phyloP scores from a whole-genome alignment of 2,329 filamentous ascomycete species.

The Bertia moriformis region DNA sequence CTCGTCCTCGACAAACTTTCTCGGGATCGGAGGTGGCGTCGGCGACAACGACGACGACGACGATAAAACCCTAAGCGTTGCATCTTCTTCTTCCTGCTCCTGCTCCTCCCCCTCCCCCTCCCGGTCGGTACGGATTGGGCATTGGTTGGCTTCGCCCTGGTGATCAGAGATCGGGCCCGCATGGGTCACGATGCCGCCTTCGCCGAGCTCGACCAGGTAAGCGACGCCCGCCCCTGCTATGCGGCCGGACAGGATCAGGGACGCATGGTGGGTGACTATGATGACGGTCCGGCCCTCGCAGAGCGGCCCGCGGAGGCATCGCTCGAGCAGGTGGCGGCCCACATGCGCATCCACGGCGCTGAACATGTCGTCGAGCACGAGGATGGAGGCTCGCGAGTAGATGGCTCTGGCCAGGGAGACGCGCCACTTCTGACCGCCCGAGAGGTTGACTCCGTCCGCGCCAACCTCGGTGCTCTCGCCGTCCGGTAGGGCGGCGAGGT shows the following conservation, averaged over 20 bases:
- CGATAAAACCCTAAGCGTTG: conserved; percentile 22
- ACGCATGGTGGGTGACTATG: conserved; percentile 68
- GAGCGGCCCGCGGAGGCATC: conserved; percentile 59
- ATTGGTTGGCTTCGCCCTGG: conserved; percentile 39
- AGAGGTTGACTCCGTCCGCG: conserved; percentile 17
- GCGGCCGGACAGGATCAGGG: conserved; percentile 50
- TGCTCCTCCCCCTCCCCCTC: conserved; percentile 1
- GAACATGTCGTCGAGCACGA: conserved; percentile 47
- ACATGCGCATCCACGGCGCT: conserved; percentile 53
- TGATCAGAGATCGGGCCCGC: conserved; percentile 55
- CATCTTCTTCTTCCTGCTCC: conserved; percentile 29
- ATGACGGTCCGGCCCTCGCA: conserved; percentile 59
- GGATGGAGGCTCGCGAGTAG: conserved; percentile 33
- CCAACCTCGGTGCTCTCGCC: conserved; percentile 18
- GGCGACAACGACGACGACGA: too few relatives aligned
- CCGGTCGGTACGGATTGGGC: too few relatives aligned
- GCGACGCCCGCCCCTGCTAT: too few relatives aligned
- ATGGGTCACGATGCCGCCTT: conserved; percentile 49
- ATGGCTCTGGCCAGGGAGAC: conserved; percentile 11
- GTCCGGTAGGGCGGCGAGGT: conserved; percentile 16
- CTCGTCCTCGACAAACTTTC: conserved; percentile 66
- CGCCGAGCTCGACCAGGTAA: conserved; percentile 59
- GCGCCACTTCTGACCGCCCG: conserved; percentile 18
- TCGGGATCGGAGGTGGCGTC: conserved; percentile 29
- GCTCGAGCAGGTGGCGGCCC: conserved; percentile 64